Base-by-base conservation (phyloP, 345 rosid species). In the Anastatica hierochuntica region DNA sequence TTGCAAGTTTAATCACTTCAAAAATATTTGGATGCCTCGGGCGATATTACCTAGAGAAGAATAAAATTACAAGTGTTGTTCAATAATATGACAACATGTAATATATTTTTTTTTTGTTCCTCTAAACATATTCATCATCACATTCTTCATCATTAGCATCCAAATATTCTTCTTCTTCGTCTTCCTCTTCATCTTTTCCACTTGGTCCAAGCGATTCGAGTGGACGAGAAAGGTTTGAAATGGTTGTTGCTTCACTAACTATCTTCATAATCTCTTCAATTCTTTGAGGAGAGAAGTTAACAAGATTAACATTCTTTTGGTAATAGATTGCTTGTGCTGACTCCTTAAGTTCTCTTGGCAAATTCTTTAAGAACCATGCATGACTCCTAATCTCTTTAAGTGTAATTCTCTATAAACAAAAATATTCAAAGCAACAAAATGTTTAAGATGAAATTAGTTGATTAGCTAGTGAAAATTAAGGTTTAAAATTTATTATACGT, bases 351-450 rank as follows among this genome's bases (percentile, higher is more conserved):
- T 79, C 94, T 26, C 69, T 63, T 2, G 83, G 80, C 72, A 84
- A 67, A 57, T 77, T 74, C 80, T 77, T 81, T 20, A 75, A 44
- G 70, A 79, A 84, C 94, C 94, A 84, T n/a, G 85, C 63, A 46
- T 81, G 94, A 60, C 55, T 68, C 43, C 68, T 77, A 4, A 84
- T 79, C 73, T 79, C 94, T 13, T 73, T 74, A 8, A 84, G 79
- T 2, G 72, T 76, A 66, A 72, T 66, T 67, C 94, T 77, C 94
- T 84, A 43, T 10, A 53, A 45, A 7, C 33, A 53, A 15, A 9
- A 49, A 31, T 2, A 2, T 21, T 21, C 5, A 21, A 21, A 2
- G 5, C 24, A 2, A 21, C 24, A 2, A 21, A 21, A 21, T 2
- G 2, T 21, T 2, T 2, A 21, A 21, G 5, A 21, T 21, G 24